Evolutionary conservation across 1,284 basidiomycete genomes (phyloP), one percentile per base, ranked within the genome.

Genomic region (Cutaneotrichosporon curvatum): DNA sequence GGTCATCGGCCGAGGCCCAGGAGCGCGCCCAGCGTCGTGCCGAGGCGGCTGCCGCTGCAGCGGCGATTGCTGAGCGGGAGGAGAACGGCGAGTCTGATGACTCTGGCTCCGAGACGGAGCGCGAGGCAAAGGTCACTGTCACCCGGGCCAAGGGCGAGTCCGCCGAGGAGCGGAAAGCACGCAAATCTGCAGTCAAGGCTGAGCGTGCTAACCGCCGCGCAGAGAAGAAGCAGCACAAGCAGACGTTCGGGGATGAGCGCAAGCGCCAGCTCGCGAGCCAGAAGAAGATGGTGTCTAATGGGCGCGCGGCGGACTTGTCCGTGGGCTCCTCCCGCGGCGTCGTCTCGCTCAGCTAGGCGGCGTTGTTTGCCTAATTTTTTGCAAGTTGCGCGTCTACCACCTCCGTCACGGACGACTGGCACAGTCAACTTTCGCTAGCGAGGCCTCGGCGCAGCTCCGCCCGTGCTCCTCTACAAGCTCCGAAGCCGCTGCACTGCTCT

Each of bases 121-220:
- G 51, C n/a, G 65, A 69, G 43, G 34, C 43, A 2, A 50, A 54
- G 34, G 63, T 63, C 18, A 74, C 73, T 1, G 68, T 87, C 43
- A 72, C 79, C n/a, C 79, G 92, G 20, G 74, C 81, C 0, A 83
- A 83, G 54, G 77, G 82, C 53, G 95, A 99, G 72, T 78, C 81
- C 3, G 80, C 81, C 47, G 90, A 91, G 57, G 89, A 87, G 37
- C 89, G 88, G 70, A 89, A 83, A 61, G 80, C 81, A 0, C 80
- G 95, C 18, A 99, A 98, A 70, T 76, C 80, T n/a, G 83, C 82
- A 1, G 81, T 90, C 31, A 98, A 96, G 70, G 79, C 77, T 8
- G 85, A 88, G 56, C 79, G 85, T 50, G 83, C 85, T 57, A 71
- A 61, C 6, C 80, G 91, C 34, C 78, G 90, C 37, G 75, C 70